A percentile compares a stretch with the other conserved stretches of the same genome.
Conservation (phyloP, 306 rosid species). For the Glycine latifolia region DNA sequence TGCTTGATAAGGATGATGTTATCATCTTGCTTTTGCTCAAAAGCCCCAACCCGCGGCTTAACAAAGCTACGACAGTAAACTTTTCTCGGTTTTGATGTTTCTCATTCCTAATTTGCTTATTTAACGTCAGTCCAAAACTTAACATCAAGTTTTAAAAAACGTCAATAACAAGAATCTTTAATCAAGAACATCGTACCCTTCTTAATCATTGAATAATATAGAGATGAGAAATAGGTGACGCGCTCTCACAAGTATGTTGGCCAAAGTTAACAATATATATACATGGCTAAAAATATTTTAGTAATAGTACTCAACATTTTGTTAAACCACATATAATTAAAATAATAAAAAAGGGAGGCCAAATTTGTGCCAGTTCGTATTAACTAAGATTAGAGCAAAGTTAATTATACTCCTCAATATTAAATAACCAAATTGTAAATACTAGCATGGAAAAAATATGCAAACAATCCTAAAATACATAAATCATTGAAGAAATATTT, state of each 20-base stretch:
- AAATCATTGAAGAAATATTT: not conserved
- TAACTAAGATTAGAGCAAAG: not conserved
- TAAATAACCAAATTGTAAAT: not conserved
- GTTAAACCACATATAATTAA: not conserved
- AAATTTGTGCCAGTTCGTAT: not conserved
- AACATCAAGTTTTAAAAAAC: too few species aligned
- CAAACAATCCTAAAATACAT: not conserved
- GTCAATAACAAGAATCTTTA: not conserved
- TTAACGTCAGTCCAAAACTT: not conserved
- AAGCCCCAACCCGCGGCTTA: conserved; percentile 29
- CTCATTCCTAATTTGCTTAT: not conserved
- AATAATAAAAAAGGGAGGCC: not conserved
- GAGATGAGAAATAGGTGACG: not conserved
- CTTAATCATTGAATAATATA: conserved; percentile 6
- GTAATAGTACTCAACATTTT: not conserved
- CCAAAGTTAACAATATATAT: not conserved
- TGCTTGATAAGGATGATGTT: not conserved
- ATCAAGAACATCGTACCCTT: not conserved
- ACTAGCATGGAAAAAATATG: not conserved
- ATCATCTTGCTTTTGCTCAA: conserved; percentile 3
- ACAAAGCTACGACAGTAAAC: conserved; percentile 21
- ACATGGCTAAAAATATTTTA: not conserved
- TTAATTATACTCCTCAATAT: not conserved
- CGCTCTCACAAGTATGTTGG: not conserved
- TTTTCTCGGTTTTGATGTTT: not conserved